These are phyloP conservation scores for Isoetes taiwanensis DNA, from an alignment of 75 land plant species.

Conservation along the genomic window DNA sequence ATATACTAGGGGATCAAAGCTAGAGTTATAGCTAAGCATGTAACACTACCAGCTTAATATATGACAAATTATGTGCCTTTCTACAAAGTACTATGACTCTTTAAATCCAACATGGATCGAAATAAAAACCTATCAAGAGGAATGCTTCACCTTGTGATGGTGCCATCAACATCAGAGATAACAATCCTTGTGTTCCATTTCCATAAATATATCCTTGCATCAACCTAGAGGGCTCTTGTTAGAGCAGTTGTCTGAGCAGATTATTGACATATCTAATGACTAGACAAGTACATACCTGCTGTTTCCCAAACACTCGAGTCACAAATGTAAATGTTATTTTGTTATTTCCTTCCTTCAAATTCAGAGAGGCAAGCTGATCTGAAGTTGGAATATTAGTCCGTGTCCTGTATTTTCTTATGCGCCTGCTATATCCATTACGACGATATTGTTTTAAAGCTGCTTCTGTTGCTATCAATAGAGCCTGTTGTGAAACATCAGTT, in stretches of 20 bases:
- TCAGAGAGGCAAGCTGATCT: slow-evolving; percentile 70
- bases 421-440: slow-evolving; percentile 11
- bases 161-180: slow-evolving; percentile 98
- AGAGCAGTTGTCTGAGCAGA: background rate
- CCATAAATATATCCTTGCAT: slow-evolving; percentile 94
- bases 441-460: slow-evolving; percentile 16
- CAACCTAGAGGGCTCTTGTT: slow-evolving; percentile 49
- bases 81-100: too few relatives aligned
- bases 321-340: slow-evolving; percentile 68
- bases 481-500: slow-evolving; percentile 18
- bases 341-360: slow-evolving; percentile 73
- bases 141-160: slow-evolving; percentile 94
- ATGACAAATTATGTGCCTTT: too few relatives aligned
- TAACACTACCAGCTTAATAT: too few relatives aligned
- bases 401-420: slow-evolving; percentile 32
- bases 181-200: slow-evolving; percentile 93
- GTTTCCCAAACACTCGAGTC: slow-evolving; percentile 75
- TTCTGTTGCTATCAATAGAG: slow-evolving; percentile 47
- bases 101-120: too few relatives aligned
- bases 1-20: too few relatives aligned
- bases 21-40: too few relatives aligned
- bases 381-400: slow-evolving; percentile 58
- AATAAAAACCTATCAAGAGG: too few relatives aligned
- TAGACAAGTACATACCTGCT: slow-evolving; percentile 47
- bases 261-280: background rate